Conservation (phyloP, 2,329 filamentous ascomycete genomes). For the Pseudopyricularia cyperi region DNA sequence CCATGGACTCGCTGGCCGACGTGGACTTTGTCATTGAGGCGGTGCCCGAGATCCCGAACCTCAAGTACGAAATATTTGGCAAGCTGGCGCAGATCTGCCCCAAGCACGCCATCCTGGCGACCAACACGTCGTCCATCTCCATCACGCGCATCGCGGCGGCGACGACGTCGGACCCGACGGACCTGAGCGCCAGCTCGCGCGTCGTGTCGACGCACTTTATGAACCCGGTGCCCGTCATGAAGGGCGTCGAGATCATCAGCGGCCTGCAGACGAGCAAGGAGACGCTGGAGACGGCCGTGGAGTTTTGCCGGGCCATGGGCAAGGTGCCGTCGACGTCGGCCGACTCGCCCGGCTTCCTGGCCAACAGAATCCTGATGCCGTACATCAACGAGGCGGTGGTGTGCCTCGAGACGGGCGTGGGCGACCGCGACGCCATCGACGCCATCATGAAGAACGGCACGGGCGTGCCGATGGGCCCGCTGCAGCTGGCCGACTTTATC, state of each 20-base stretch:
- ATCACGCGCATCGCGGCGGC: constrained; percentile 92
- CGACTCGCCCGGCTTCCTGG: constrained; percentile 86
- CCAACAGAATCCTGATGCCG: constrained; percentile 95
- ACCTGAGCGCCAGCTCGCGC: constrained; percentile 69
- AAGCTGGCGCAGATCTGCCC: constrained; percentile 71
- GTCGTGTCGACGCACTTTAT: constrained; percentile 97
- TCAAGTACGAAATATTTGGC: constrained; percentile 82
- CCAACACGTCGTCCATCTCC: constrained; percentile 97
- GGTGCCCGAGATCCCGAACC: constrained; percentile 76
- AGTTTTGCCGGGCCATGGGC: constrained; percentile 82
- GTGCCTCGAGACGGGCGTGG: constrained; percentile 87
- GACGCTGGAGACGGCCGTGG: constrained; percentile 71
- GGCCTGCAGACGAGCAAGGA: constrained; percentile 78
- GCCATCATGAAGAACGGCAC: constrained; percentile 99
- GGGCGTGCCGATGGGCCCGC: constrained; percentile 93
- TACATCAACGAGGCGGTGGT: constrained; percentile 98
- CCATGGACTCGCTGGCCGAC: constrained; percentile 63
- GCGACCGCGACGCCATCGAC: constrained; percentile 82
- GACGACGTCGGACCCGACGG: constrained; percentile 63
- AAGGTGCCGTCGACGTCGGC: constrained; percentile 81
- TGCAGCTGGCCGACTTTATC: constrained; percentile 92
- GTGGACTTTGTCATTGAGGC: constrained; percentile 97
- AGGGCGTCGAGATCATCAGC: constrained; percentile 94
- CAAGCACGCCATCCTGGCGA: constrained; percentile 79
- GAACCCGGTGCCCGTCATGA: constrained; percentile 96